Conservation (phyloP, 805 yeast species). For the Candida hungchunana region DNA sequence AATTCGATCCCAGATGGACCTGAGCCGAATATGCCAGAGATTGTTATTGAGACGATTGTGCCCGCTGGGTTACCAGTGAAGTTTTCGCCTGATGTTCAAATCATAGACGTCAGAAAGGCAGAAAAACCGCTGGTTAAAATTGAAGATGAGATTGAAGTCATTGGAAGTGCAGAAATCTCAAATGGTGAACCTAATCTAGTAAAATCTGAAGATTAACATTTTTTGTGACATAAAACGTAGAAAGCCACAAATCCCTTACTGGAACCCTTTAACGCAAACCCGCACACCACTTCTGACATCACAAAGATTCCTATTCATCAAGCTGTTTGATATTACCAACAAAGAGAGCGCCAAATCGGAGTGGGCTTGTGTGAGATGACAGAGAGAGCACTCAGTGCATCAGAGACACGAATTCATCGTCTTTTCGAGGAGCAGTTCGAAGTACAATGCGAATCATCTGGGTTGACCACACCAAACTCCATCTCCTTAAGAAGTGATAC, state of each 20-base stretch:
- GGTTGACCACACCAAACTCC: constrained; percentile 8
- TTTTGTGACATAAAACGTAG: not conserved
- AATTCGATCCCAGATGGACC: constrained; percentile 61
- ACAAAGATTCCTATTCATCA: not conserved
- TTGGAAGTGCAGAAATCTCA: not conserved
- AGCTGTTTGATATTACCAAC: no score
- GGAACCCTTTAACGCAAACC: not conserved
- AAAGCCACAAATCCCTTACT: no score
- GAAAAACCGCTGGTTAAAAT: constrained; percentile 13
- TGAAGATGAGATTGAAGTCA: constrained; percentile 13
- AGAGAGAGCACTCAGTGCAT: no score
- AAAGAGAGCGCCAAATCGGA: no score
- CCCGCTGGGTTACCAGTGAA: constrained; percentile 53
- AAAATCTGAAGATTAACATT: not conserved
- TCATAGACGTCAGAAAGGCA: constrained; percentile 38
- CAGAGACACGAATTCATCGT: no score
- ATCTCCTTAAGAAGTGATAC: constrained; percentile 3
- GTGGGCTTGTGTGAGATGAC: no score
- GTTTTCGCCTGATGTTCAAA: constrained; percentile 57
- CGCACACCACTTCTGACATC: not conserved
- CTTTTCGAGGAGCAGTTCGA: no score
- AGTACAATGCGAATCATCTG: constrained; percentile 7
- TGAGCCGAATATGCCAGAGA: constrained; percentile 68
- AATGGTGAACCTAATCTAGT: not conserved
- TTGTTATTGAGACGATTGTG: constrained; percentile 62